phyloP scores from a whole-genome alignment of 1,139 yeast genomes.

The Citeromyces siamensis region DNA sequence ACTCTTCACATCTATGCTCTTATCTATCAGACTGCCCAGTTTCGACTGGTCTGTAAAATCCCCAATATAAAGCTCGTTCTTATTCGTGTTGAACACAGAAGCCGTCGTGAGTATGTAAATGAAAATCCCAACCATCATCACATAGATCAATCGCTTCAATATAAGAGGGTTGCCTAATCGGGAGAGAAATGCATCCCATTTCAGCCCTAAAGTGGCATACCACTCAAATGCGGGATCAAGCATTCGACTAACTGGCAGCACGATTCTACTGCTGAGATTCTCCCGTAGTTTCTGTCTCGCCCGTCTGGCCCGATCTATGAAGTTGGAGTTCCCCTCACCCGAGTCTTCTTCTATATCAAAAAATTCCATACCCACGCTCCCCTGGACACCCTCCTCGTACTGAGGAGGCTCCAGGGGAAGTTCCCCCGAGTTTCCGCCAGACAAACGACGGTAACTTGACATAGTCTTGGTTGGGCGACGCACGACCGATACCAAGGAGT shows the following conservation, averaged over 20 bases:
- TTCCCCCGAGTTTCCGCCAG: constrained; percentile 4
- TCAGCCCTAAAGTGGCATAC: constrained; percentile 28
- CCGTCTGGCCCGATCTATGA: constrained; percentile 9
- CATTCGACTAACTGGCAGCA: constrained; percentile 40
- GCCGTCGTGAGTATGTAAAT: constrained; percentile 37
- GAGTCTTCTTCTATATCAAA: constrained; percentile 27
- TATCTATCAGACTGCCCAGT: constrained; percentile 33
- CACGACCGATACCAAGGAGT: constrained; percentile 9
- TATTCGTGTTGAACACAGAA: constrained; percentile 6
- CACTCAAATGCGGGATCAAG: constrained; percentile 62
- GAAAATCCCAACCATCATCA: constrained; percentile 44
- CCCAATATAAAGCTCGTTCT: constrained; percentile 37
- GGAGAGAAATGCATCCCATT: constrained; percentile 44
- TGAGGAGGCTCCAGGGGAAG: constrained; percentile 5
- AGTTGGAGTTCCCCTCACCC: constrained; percentile 9
- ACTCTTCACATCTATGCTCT: constrained; percentile 38
- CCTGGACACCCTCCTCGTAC: background rate
- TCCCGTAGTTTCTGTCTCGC: constrained; percentile 17
- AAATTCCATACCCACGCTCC: constrained; percentile 17
- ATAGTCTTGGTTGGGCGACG: background rate
- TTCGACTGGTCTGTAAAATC: constrained; percentile 49
- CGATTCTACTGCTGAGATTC: constrained; percentile 30
- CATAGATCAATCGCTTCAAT: constrained; percentile 63
- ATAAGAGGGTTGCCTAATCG: constrained; percentile 79
- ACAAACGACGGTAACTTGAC: constrained; percentile 4